phyloP scores from a whole-genome alignment of 495 filamentous ascomycete species.

The Eremomyces bilateralis region DNA sequence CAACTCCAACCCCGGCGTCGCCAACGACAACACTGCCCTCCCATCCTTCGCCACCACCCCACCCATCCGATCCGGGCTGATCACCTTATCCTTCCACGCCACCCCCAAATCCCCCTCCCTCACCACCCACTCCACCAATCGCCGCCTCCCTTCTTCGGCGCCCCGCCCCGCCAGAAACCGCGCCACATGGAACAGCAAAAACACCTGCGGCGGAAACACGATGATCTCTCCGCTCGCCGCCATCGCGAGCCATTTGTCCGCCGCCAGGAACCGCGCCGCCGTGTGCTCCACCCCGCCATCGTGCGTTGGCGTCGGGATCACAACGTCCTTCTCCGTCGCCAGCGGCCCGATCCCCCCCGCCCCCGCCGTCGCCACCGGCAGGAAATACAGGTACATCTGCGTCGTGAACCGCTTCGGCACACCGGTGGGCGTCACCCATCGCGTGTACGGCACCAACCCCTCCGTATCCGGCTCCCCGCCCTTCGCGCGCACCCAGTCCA shows the following conservation, averaged over 20 bases:
- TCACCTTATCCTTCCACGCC: constrained; percentile 58
- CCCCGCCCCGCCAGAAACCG: constrained; percentile 28
- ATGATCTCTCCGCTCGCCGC: constrained; percentile 45
- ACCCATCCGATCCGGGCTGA: constrained; percentile 40
- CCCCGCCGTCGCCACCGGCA: constrained; percentile 38
- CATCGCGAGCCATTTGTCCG: constrained; percentile 42
- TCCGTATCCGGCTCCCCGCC: constrained; percentile 42
- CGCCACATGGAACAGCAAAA: constrained; percentile 46
- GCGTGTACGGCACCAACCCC: constrained; percentile 59
- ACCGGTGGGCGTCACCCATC: constrained; percentile 68
- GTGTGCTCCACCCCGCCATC: constrained; percentile 79
- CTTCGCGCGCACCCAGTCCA: constrained; percentile 39
- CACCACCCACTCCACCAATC: constrained; percentile 35
- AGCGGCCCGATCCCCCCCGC: constrained; percentile 11
- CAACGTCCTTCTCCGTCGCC: constrained; percentile 10
- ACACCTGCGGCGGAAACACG: constrained; percentile 77
- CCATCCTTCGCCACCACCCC: constrained; percentile 23
- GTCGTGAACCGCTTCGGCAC: constrained; percentile 62
- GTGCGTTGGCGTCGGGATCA: constrained; percentile 39
- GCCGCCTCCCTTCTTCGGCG: constrained; percentile 27
- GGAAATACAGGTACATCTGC: constrained; percentile 90
- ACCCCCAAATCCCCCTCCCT: constrained; percentile 23
- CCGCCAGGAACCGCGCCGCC: constrained; percentile 51
- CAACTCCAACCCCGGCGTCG: constrained; percentile 52
- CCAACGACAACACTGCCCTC: constrained; percentile 40